Evolutionary conservation across 2,329 filamentous ascomycete genomes (phyloP), one percentile per base, ranked within the genome.

Genomic region (Emericellopsis atlantica): DNA sequence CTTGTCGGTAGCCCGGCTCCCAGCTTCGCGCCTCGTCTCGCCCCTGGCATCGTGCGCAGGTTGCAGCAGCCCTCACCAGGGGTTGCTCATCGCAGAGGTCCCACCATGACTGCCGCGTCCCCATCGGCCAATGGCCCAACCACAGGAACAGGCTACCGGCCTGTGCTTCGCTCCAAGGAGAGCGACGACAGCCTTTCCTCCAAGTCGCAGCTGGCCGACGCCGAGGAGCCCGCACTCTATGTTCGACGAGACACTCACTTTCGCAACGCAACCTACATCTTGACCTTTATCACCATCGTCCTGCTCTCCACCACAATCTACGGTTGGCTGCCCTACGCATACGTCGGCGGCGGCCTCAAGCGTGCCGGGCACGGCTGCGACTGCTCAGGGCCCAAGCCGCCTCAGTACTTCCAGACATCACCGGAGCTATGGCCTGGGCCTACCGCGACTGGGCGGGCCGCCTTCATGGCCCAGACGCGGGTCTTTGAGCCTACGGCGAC

Each of bases 381-480:
- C 34, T 59, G 58, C 40, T 47, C 44, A 31, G 54, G 57, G 23
- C 47, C 52, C 41, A 61, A 66, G 33, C 67, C 78, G 37, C 76
- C 77, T 21, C 72, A 79, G 53, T 76, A 81, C 54, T 80, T 79
- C 50, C 72, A 79, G 54, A 81, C 76, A 0, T 66, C 62, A 21
- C 74, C 76, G 4, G 65, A 79, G 55, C 55, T 78, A 36, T 77
- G 69, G 66, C 59, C 68, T 57, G 81, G 81, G 2, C 80, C 80
- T 32, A 85, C 79, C 5, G 68, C 77, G n/a, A 88, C 82, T 1
- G 84, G 83, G 12, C 64, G 61, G 42, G 67, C 81, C 22, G 76
- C 83, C 2, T 86, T 85, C 54, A 62, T 88, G 43, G 83, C 81
- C 1, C 74, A 85, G 60, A 84, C 76, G 6, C 78, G 81, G 47